These are phyloP conservation scores for Pythium aristosporum DNA, from an alignment of 352 stramenopile species.

Conservation along the genomic window DNA sequence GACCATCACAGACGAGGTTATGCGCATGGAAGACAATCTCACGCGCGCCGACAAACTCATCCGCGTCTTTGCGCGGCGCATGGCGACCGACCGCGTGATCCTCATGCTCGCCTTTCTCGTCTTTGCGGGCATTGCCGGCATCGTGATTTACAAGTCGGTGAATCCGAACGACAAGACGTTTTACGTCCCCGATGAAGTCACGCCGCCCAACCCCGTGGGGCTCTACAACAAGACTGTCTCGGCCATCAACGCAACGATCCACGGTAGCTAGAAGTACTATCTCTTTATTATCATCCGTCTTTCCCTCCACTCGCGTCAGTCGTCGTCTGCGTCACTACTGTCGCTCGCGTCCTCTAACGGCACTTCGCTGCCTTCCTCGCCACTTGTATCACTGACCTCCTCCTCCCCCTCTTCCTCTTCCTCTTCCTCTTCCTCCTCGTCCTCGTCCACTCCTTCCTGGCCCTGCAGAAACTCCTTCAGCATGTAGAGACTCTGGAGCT, in stretches of 20 bases:
- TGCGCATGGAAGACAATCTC: constrained; percentile 82
- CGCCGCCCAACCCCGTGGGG: constrained; percentile 63
- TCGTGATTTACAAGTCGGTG: constrained; percentile 83
- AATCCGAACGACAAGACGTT: constrained; percentile 77
- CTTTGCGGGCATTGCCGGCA: constrained; percentile 75
- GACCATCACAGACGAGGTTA: constrained; percentile 85
- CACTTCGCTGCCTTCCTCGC: constrained; percentile 19
- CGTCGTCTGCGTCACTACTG: constrained; percentile 15
- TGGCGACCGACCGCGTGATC: constrained; percentile 84
- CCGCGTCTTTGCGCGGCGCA: constrained; percentile 72
- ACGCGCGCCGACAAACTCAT: constrained; percentile 82
- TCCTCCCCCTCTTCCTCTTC: constrained; percentile 21
- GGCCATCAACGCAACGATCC: constrained; percentile 57
- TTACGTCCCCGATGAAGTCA: constrained; percentile 84
- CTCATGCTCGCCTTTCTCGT: constrained; percentile 77
- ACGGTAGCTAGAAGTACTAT: constrained; percentile 17
- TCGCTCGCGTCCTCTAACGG: constrained; percentile 27
- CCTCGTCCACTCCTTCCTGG: constrained; percentile 30
- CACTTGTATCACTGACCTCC: constrained; percentile 5
- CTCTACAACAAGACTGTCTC: constrained; percentile 79
- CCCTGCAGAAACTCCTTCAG: constrained; percentile 52
- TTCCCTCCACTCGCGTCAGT: neutral
- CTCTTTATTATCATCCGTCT: no score
- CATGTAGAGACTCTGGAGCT: constrained; percentile 62
- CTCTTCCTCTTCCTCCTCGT: constrained; percentile 31